Percentiles rank a stretch among this genome's conserved stretches.
phyloP scores from a whole-genome alignment of 805 yeast genomes.

The Lipomyces sp. region DNA sequence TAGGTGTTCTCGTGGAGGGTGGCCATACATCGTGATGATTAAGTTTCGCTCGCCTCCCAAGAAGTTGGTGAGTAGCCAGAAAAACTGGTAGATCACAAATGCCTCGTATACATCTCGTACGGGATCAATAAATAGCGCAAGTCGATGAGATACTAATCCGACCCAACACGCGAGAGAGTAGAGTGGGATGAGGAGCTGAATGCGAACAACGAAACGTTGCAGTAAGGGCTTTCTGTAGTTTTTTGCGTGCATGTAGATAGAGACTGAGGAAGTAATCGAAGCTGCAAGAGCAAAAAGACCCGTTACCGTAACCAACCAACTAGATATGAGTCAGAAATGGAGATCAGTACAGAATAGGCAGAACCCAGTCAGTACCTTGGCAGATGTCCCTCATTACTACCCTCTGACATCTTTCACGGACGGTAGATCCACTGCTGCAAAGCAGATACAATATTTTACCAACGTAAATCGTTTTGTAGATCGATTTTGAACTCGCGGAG shows the following conservation, averaged over 20 bases:
- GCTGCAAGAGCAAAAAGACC: constrained; percentile 23
- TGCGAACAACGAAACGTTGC: constrained; percentile 80
- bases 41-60: constrained; percentile 91
- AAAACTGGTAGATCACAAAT: constrained; percentile 90
- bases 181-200: constrained; percentile 54
- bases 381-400: constrained; percentile 5
- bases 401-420: neutral
- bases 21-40: constrained; percentile 64
- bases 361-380: constrained; percentile 4
- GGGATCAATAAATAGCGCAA: constrained; percentile 58
- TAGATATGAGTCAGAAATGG: neutral
- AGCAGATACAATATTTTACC: no score
- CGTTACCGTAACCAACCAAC: constrained; percentile 14
- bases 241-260: constrained; percentile 52
- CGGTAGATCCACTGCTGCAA: no score
- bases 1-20: constrained; percentile 67
- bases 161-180: constrained; percentile 32
- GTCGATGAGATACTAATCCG: constrained; percentile 44
- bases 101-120: constrained; percentile 90
- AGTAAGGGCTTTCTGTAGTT: constrained; percentile 88
- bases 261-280: constrained; percentile 25
- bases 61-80: constrained; percentile 72
- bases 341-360: neutral
- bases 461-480: no score
- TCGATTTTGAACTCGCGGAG: no score